Conservation (phyloP, 139 green algal genomes). For the Chlamydomonas urium region DNA sequence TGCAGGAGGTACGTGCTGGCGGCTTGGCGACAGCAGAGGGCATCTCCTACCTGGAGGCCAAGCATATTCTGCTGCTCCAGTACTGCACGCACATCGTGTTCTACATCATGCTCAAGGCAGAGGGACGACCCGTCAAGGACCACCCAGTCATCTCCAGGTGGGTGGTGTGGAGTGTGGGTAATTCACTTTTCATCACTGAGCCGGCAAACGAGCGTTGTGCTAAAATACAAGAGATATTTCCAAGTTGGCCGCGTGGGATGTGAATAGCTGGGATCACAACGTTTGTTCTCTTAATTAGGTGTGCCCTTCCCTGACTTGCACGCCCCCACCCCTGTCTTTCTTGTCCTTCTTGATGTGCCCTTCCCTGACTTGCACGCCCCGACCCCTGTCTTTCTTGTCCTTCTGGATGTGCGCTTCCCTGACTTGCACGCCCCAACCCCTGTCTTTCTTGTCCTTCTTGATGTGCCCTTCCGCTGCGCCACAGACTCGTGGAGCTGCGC, state of each 20-base stretch:
- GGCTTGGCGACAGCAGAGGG: slow-evolving; percentile 77
- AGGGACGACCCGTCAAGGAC: slow-evolving; percentile 79
- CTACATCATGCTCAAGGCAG: slow-evolving; percentile 94
- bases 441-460: too few relatives aligned
- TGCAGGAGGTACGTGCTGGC: slow-evolving; percentile 64
- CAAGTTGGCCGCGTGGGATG: too few relatives aligned
- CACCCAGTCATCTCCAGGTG: slow-evolving; percentile 84
- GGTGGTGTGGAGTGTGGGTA: slow-evolving; percentile 5
- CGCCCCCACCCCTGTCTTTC: too few relatives aligned
- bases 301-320: too few relatives aligned
- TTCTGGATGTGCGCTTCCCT: too few relatives aligned
- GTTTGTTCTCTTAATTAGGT: background rate
- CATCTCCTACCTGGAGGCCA: slow-evolving; percentile 93
- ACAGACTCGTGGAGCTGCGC: slow-evolving; percentile 37
- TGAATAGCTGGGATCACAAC: background rate
- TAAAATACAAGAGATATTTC: too few relatives aligned
- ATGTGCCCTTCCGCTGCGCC: background rate
- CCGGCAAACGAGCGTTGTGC: too few relatives aligned
- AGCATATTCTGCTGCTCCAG: slow-evolving; percentile 91
- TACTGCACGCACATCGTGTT: slow-evolving; percentile 92
- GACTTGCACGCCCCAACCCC: too few relatives aligned
- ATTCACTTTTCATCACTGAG: too few relatives aligned
- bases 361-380: too few relatives aligned
- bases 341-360: too few relatives aligned
- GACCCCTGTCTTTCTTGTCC: too few relatives aligned